Percentiles rank a stretch among this genome's conserved stretches.
phyloP scores from a whole-genome alignment of 306 rosid genomes.

The Sechiopsis laciniata region DNA sequence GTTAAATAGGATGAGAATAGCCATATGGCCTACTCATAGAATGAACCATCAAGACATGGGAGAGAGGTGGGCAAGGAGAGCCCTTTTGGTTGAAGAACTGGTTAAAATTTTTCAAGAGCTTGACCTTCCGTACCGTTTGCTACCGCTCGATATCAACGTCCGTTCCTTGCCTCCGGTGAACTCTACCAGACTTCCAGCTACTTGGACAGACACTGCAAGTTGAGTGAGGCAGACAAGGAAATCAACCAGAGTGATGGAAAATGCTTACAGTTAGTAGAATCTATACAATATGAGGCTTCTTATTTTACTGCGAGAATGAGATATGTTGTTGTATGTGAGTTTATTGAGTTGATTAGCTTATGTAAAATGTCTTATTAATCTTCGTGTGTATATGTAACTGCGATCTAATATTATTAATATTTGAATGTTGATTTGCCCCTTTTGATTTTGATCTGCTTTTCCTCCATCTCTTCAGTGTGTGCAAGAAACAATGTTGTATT shows the following conservation, averaged over 20 bases:
- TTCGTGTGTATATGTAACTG: neutral
- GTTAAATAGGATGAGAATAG: conserved; percentile 48
- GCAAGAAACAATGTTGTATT: too few species aligned
- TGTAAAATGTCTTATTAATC: conserved; percentile 3
- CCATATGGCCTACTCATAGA: conserved; percentile 65
- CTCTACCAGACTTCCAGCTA: conserved; percentile 50
- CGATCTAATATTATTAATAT: neutral
- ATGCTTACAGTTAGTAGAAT: neutral
- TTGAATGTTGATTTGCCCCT: neutral
- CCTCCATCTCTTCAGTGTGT: too few species aligned
- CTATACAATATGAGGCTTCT: neutral
- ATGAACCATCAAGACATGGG: conserved; percentile 91
- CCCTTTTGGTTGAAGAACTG: conserved; percentile 67
- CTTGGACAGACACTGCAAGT: conserved; percentile 35
- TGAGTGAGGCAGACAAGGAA: conserved; percentile 30
- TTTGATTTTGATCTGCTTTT: neutral
- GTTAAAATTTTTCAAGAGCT: conserved; percentile 60
- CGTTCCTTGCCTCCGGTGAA: conserved; percentile 49
- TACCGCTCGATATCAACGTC: conserved; percentile 58
- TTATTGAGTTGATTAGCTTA: neutral
- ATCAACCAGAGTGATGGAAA: neutral
- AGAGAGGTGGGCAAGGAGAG: conserved; percentile 64
- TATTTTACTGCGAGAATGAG: neutral
- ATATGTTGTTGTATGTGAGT: neutral
- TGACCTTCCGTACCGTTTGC: conserved; percentile 62